phyloP scores from a whole-genome alignment of 257 asterid genomes.

The Cordia subcordata region DNA sequence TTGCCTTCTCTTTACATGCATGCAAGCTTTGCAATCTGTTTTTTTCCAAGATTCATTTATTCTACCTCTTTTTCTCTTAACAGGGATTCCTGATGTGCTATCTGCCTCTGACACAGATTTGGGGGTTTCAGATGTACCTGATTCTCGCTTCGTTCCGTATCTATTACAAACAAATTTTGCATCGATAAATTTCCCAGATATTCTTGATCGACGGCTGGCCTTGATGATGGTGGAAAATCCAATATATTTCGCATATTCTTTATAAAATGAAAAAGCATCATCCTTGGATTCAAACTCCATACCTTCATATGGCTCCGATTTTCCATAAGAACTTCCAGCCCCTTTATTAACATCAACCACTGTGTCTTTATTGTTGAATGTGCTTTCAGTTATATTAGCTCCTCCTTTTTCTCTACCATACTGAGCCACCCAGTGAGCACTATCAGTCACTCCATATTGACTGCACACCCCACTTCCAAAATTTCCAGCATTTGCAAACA shows the following conservation, averaged over 20 bases:
- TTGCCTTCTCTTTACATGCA: conserved; percentile 53
- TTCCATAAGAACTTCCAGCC: conserved; percentile 12
- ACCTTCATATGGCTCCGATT: conserved; percentile 30
- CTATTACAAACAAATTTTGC: conserved; percentile 49
- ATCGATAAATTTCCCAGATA: conserved; percentile 51
- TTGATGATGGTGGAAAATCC: conserved; percentile 48
- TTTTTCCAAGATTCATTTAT: conserved; percentile 41
- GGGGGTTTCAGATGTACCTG: conserved; percentile 20
- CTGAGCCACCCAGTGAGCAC: conserved; percentile 7
- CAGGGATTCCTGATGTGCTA: conserved; percentile 14
- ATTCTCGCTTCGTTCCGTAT: conserved; percentile 37
- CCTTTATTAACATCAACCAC: conserved; percentile 15
- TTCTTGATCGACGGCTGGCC: conserved; percentile 53
- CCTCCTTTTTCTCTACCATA: conserved; percentile 3
- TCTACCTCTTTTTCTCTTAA: conserved; percentile 46
- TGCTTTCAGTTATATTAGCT: conserved; percentile 3
- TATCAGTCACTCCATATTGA: conserved; percentile 19
- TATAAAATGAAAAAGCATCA: conserved; percentile 43
- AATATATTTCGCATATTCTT: conserved; percentile 33
- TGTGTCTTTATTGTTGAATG: conserved; percentile 4
- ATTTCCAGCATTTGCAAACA: conserved; percentile 2
- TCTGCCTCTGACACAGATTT: conserved; percentile 18
- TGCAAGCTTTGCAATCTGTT: conserved; percentile 58
- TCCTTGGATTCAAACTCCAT: conserved; percentile 55
- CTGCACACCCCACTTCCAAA: conserved; percentile 9